phyloP scores from a whole-genome alignment of 1,284 basidiomycete species.

The Tremellales sp. region DNA sequence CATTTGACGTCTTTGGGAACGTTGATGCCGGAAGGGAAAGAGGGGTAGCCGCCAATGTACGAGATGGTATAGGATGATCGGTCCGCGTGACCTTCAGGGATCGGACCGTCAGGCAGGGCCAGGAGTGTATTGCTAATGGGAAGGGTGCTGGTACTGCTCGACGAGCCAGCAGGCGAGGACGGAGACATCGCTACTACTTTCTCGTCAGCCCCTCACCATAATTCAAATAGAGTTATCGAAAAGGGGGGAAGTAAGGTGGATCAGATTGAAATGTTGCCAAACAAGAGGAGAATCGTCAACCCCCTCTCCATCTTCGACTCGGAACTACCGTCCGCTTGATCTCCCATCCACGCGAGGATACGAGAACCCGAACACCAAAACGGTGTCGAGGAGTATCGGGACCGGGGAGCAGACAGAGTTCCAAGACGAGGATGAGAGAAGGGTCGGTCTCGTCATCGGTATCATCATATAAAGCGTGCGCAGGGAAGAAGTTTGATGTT shows the following conservation, averaged over 20 bases:
- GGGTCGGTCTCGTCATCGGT: slow-evolving; percentile 48
- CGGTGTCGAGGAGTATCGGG: slow-evolving; percentile 12
- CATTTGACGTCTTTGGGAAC: slow-evolving; percentile 32
- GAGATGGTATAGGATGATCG: slow-evolving; percentile 31
- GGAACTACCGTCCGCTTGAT: slow-evolving; percentile 5
- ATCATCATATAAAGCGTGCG: slow-evolving; percentile 4
- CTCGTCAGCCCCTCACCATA: not conserved
- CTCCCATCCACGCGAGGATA: slow-evolving; percentile 17
- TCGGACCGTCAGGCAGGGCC: slow-evolving; percentile 45
- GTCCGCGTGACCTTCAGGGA: slow-evolving; percentile 26
- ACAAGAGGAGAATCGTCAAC: slow-evolving; percentile 44
- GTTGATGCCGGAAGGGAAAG: slow-evolving; percentile 30
- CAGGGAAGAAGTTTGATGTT: not conserved
- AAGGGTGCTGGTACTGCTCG: slow-evolving; percentile 31
- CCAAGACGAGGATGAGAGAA: slow-evolving; percentile 8
- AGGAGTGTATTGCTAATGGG: slow-evolving; percentile 40
- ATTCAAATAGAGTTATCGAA: slow-evolving; percentile 2
- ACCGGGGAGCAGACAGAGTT: slow-evolving; percentile 1
- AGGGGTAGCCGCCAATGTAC: slow-evolving; percentile 46
- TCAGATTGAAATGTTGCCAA: slow-evolving; percentile 48
- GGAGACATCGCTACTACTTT: slow-evolving; percentile 23
- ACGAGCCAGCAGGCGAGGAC: slow-evolving; percentile 31
- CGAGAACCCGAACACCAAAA: slow-evolving; percentile 12
- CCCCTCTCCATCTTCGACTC: not conserved
- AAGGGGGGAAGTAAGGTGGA: slow-evolving; percentile 6